Percentiles rank a stretch among this genome's conserved stretches.
These are phyloP conservation scores for Sporothrix sp. DNA, from an alignment of 2,329 filamentous ascomycete species.

Conservation along the genomic window DNA sequence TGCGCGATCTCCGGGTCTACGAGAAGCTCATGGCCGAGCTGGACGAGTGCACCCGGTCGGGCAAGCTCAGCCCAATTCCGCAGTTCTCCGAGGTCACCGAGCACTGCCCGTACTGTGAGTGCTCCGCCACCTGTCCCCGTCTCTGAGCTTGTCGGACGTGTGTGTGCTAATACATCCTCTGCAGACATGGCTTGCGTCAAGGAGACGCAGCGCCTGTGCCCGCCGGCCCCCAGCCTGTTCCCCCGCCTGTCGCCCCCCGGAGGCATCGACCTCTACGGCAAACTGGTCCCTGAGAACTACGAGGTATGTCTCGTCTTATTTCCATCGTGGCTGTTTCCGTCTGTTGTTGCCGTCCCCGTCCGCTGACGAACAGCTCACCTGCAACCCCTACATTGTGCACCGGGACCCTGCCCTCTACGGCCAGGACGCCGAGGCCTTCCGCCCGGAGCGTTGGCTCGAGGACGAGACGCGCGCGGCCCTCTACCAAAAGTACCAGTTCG, in stretches of 20 bases:
- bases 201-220: slow-evolving; percentile 30
- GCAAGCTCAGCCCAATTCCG: slow-evolving; percentile 20
- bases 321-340: too few species aligned
- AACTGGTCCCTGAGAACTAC: too few species aligned
- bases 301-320: too few species aligned
- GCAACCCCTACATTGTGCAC: slow-evolving; percentile 53
- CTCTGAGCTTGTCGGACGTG: too few species aligned
- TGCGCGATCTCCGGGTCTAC: slow-evolving; percentile 36
- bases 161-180: too few species aligned
- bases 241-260: slow-evolving; percentile 14
- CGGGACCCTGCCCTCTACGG: slow-evolving; percentile 47
- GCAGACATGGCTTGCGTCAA: slow-evolving; percentile 32
- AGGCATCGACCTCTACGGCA: slow-evolving; percentile 15
- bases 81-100: slow-evolving; percentile 27
- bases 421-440: slow-evolving; percentile 42
- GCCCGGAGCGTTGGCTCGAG: slow-evolving; percentile 47
- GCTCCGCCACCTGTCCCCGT: too few species aligned
- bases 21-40: slow-evolving; percentile 36
- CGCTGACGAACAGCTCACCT: slow-evolving; percentile 48
- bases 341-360: too few species aligned
- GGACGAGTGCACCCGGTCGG: slow-evolving; percentile 20
- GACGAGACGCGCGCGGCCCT: slow-evolving; percentile 27
- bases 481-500: slow-evolving; percentile 36
- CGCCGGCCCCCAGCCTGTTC: slow-evolving; percentile 21
- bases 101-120: slow-evolving; percentile 26